phyloP scores from a whole-genome alignment of 805 yeast genomes.

The Grigorovia yakushimaensis region DNA sequence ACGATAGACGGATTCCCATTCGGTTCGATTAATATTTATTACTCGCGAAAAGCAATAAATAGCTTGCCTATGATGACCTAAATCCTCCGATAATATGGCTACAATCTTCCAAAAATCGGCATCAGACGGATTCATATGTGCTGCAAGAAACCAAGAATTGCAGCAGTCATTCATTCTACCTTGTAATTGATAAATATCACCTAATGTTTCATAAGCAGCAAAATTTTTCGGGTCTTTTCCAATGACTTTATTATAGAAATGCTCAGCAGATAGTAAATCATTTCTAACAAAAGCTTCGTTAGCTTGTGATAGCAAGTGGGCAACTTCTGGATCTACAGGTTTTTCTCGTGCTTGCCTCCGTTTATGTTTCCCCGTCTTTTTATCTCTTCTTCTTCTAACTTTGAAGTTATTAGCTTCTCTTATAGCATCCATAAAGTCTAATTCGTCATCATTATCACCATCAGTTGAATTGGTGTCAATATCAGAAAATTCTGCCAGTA shows the following conservation, averaged over 20 bases:
- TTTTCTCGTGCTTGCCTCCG: slow-evolving; percentile 27
- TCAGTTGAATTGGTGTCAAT: slow-evolving; percentile 32
- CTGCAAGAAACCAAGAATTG: slow-evolving; percentile 73
- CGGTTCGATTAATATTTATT: slow-evolving; percentile 39
- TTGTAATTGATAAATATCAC: slow-evolving; percentile 66
- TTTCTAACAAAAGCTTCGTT: slow-evolving; percentile 68
- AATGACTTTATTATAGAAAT: slow-evolving; percentile 58
- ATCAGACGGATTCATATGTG: slow-evolving; percentile 67
- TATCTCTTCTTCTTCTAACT: slow-evolving; percentile 29
- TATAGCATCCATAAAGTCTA: slow-evolving; percentile 49
- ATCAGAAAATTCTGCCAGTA: slow-evolving; percentile 30
- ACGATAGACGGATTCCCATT: slow-evolving; percentile 48
- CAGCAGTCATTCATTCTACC: slow-evolving; percentile 66
- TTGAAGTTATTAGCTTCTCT: slow-evolving; percentile 60
- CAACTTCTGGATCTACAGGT: slow-evolving; percentile 64
- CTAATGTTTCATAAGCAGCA: slow-evolving; percentile 80
- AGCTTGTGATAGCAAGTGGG: slow-evolving; percentile 56
- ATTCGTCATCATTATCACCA: slow-evolving; percentile 27
- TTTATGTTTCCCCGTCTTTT: slow-evolving; percentile 24
- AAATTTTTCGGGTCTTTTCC: slow-evolving; percentile 67
- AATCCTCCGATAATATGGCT: slow-evolving; percentile 53
- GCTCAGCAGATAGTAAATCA: slow-evolving; percentile 50
- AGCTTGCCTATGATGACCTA: slow-evolving; percentile 68
- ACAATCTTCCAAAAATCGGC: slow-evolving; percentile 70
- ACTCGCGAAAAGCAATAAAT: slow-evolving; percentile 68